Percentiles rank a stretch among this genome's conserved stretches.
Conservation (phyloP, 177 flowering plant genomes). For the Vitis hybrid region DNA sequence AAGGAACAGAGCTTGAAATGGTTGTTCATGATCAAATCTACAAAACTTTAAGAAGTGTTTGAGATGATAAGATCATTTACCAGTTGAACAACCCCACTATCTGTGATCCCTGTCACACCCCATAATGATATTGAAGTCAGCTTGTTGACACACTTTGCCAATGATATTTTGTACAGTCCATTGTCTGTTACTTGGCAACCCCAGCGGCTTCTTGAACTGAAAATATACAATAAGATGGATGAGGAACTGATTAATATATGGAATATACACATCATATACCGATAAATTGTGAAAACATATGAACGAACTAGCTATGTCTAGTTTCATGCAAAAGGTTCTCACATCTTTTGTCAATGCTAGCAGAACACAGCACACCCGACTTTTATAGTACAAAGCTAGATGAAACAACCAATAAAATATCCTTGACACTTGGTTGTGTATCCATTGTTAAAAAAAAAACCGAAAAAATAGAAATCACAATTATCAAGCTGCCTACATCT, state of each 20-base stretch:
- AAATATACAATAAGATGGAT: not conserved
- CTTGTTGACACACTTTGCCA: conserved; percentile 78
- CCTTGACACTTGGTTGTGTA: too few species aligned
- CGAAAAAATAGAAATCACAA: too few species aligned
- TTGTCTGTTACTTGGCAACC: conserved; percentile 89
- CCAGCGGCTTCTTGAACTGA: conserved; percentile 93
- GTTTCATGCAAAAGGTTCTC: too few species aligned
- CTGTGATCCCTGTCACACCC: conserved; percentile 92
- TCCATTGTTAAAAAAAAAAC: too few species aligned
- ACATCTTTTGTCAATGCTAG: too few species aligned
- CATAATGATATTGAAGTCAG: conserved; percentile 87
- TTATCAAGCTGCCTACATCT: too few species aligned
- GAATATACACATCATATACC: not conserved
- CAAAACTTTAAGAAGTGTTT: not conserved
- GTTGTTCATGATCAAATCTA: not conserved
- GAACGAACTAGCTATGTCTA: too few species aligned
- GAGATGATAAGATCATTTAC: conserved; percentile 30
- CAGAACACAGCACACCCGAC: too few species aligned
- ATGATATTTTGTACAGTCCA: conserved; percentile 67
- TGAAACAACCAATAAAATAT: too few species aligned
- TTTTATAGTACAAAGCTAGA: too few species aligned
- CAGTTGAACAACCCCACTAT: conserved; percentile 80
- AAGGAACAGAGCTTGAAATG: too few species aligned
- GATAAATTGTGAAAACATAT: too few species aligned
- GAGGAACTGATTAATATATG: not conserved